A percentile compares a stretch with the other conserved stretches of the same genome.
phyloP scores from a whole-genome alignment of 2,329 filamentous ascomycete genomes.

The Cordyceps fumosorosea region DNA sequence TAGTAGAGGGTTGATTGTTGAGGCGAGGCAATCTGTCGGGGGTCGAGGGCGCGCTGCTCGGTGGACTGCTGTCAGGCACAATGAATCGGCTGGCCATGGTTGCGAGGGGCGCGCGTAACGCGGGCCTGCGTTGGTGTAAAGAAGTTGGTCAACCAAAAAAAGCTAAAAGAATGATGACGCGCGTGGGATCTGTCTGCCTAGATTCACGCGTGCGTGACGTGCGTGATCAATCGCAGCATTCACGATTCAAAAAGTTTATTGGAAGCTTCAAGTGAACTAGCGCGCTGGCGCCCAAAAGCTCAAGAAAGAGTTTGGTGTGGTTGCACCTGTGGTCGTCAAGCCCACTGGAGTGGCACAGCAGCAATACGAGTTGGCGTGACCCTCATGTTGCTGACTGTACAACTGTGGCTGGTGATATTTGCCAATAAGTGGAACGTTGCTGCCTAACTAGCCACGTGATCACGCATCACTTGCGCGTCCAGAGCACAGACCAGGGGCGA shows the following conservation, averaged over 20 bases:
- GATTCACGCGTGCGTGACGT: constrained; percentile 6
- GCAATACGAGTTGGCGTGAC: not conserved
- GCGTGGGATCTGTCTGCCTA: not conserved
- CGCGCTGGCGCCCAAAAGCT: constrained; percentile 3
- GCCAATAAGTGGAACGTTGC: not conserved
- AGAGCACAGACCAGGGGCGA: not conserved
- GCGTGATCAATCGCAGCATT: not conserved
- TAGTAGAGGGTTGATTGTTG: constrained; percentile 41
- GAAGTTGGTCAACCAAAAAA: not conserved
- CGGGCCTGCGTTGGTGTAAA: not conserved
- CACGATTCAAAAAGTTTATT: not conserved
- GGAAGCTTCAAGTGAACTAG: not conserved
- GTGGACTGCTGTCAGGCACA: constrained; percentile 36
- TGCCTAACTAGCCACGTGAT: constrained; percentile 1
- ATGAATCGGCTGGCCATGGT: constrained; percentile 36
- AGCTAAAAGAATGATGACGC: not conserved
- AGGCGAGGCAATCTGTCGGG: constrained; percentile 36
- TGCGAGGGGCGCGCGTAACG: constrained; percentile 7
- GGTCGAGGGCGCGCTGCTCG: constrained; percentile 41
- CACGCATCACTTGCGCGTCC: constrained; percentile 10
- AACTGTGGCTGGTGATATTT: not conserved
- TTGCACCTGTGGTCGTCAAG: not conserved
- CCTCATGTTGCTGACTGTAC: not conserved
- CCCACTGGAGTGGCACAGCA: not conserved
- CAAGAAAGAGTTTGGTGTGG: not conserved